Conservation (phyloP, 306 rosid genomes). For the Fagus sylvatica region DNA sequence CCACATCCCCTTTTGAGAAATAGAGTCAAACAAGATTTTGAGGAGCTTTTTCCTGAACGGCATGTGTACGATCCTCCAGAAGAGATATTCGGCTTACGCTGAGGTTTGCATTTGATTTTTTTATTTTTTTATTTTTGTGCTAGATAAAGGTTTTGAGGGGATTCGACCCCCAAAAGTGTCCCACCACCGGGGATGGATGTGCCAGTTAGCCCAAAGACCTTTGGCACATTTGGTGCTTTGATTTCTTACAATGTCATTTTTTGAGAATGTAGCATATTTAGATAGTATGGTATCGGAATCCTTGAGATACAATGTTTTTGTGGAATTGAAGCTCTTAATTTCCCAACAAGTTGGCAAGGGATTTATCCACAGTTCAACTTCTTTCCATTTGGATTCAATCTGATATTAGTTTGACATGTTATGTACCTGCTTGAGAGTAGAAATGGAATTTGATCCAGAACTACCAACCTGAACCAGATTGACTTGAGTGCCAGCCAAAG, state of each 20-base stretch:
- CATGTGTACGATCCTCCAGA: constrained; percentile 82
- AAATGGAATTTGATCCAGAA: background rate
- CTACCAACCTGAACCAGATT: too few species aligned
- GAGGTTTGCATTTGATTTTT: constrained; percentile 43
- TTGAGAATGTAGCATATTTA: background rate
- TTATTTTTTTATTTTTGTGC: background rate
- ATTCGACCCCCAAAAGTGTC: too few species aligned
- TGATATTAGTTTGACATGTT: background rate
- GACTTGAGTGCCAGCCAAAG: too few species aligned
- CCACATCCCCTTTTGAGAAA: constrained; percentile 93
- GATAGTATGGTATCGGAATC: background rate
- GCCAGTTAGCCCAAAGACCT: too few species aligned
- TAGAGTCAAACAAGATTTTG: constrained; percentile 92
- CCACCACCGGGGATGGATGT: too few species aligned
- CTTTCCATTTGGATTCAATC: background rate
- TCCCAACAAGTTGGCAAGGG: background rate
- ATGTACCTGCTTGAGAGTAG: background rate
- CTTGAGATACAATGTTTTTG: background rate
- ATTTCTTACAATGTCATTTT: background rate
- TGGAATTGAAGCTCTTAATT: background rate
- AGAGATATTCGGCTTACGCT: constrained; percentile 80
- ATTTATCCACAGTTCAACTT: background rate
- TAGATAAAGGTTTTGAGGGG: too few species aligned
- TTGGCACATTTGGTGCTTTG: background rate
- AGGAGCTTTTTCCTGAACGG: constrained; percentile 90